Evolutionary conservation across 257 asterid genomes (phyloP), one percentile per base, ranked within the genome.

Genomic region (Agastache rugosa): DNA sequence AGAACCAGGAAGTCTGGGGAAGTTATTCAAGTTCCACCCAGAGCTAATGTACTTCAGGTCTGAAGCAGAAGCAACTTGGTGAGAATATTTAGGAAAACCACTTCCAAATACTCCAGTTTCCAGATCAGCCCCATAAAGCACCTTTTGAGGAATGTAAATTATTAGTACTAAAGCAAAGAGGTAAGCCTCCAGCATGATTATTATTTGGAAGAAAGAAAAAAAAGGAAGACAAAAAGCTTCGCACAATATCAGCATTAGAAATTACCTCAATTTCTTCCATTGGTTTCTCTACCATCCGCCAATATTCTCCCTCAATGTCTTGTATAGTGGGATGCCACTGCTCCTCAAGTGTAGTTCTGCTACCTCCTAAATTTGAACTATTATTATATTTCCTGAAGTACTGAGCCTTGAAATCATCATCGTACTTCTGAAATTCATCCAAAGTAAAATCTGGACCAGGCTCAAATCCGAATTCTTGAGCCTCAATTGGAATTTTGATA

Each of bases 241-340:
- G 23, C 31, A 78, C 2, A 31, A 71, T 31, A 78, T 68, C 31
- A 44, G 76, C 31, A 31, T 41, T 17, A 12, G 4, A 29, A 47
- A 37, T 6, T 77, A 93, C 97, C 96, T 93, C 98, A 75, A 93
- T 89, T 86, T 90, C 87, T 85, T 89, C 96, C 0, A 96, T 88
- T 37, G 96, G 96, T 83, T 82, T 87, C 93, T 91, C 96, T 60
- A 93, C 92, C 87, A 91, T 87, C 83, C 97, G 86, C 98, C 98
- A 93, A 79, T 87, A 93, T 83, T 91, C 98, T 77, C 97, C 96
- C 85, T 93, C 98, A 61, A 93, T 89, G 58, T 82, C 87, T 87
- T 89, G 96, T 72, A 89, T 68, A 5, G 93, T 83, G 71, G 97
- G 99, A 68, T 80, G 85, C 81, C 74, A 72, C 63, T 62, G 90